Percentiles rank a stretch among this genome's conserved stretches.
Evolutionary conservation across 768 basidiomycete species (phyloP).

Genomic region (Suillus fuscotomentosus): DNA sequence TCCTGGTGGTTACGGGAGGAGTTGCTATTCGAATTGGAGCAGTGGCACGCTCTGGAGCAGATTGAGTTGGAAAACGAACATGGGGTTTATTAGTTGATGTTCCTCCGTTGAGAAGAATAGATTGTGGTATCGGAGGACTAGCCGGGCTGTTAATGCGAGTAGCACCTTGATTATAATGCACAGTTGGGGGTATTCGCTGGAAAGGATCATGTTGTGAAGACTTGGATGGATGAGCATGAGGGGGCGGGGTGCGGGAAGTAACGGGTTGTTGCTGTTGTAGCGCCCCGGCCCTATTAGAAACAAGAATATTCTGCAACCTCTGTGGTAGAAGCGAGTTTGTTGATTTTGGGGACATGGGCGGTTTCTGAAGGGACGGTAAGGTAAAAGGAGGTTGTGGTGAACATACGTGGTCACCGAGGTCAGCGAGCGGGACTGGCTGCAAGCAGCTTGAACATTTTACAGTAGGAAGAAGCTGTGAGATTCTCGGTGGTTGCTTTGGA

Average conservation of each 20-base stretch:
- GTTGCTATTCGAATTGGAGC: slow-evolving; percentile 13
- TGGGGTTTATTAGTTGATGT: slow-evolving; percentile 2
- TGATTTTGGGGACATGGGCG: slow-evolving; percentile 37
- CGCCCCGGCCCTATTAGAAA: slow-evolving; percentile 23
- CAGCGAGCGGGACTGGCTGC: slow-evolving; percentile 64
- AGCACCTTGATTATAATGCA: slow-evolving; percentile 10
- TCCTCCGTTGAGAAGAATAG: slow-evolving; percentile 8
- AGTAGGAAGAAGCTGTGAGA: slow-evolving; percentile 72
- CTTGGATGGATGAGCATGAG: slow-evolving; percentile 10
- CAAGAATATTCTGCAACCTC: slow-evolving; percentile 44
- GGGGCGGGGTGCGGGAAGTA: slow-evolving; percentile 10
- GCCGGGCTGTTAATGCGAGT: background rate
- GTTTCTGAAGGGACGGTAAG: slow-evolving; percentile 30
- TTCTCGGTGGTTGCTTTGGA: slow-evolving; percentile 20
- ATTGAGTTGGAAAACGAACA: slow-evolving; percentile 8
- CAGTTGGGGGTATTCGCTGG: slow-evolving; percentile 25
- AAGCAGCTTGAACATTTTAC: slow-evolving; percentile 85
- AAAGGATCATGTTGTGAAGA: slow-evolving; percentile 24
- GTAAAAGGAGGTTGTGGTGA: slow-evolving; percentile 45
- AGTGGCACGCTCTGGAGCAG: background rate
- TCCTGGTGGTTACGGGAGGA: slow-evolving; percentile 17
- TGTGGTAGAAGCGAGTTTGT: slow-evolving; percentile 47
- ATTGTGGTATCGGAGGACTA: background rate
- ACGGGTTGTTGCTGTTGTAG: slow-evolving; percentile 9
- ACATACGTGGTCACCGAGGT: slow-evolving; percentile 82